These are phyloP conservation scores for Fragilariopsis cylindrus DNA, from an alignment of 108 stramenopile species.

Conservation along the genomic window DNA sequence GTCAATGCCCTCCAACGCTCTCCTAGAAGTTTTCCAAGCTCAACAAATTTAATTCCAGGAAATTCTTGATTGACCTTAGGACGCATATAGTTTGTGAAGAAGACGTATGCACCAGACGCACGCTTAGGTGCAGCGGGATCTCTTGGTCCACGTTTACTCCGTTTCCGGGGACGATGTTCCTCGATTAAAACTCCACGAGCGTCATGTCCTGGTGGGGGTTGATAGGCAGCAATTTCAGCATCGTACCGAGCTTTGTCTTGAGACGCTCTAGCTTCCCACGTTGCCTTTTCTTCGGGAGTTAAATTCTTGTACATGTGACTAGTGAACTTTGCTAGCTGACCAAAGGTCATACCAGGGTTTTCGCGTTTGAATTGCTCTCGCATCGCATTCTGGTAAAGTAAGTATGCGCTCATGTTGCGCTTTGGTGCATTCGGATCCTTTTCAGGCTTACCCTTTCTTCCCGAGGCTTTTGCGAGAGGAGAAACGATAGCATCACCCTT, in stretches of 20 bases:
- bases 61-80: constrained; percentile 79
- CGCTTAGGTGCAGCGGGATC: constrained; percentile 81
- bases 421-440: constrained; percentile 91
- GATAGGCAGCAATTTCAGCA: constrained; percentile 73
- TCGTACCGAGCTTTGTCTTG: constrained; percentile 86
- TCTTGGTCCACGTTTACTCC: constrained; percentile 65
- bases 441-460: constrained; percentile 54
- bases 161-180: constrained; percentile 65
- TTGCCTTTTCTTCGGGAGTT: constrained; percentile 77
- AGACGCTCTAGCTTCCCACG: constrained; percentile 75
- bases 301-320: constrained; percentile 89
- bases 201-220: constrained; percentile 82
- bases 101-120: constrained; percentile 77
- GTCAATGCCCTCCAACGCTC: constrained; percentile 89
- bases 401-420: constrained; percentile 86
- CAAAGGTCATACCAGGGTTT: constrained; percentile 72
- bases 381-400: constrained; percentile 87
- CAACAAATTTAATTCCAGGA: constrained; percentile 91
- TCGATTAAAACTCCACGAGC: constrained; percentile 77
- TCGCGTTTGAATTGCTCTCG: constrained; percentile 49
- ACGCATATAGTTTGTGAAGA: constrained; percentile 85
- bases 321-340: constrained; percentile 88
- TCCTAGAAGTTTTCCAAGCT: constrained; percentile 88
- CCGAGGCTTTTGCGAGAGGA: constrained; percentile 43
- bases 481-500: constrained; percentile 79